Percentiles rank a stretch among this genome's conserved stretches.
Evolutionary conservation across 768 basidiomycete genomes (phyloP).

Genomic region (Calocybe gangraenosa): DNA sequence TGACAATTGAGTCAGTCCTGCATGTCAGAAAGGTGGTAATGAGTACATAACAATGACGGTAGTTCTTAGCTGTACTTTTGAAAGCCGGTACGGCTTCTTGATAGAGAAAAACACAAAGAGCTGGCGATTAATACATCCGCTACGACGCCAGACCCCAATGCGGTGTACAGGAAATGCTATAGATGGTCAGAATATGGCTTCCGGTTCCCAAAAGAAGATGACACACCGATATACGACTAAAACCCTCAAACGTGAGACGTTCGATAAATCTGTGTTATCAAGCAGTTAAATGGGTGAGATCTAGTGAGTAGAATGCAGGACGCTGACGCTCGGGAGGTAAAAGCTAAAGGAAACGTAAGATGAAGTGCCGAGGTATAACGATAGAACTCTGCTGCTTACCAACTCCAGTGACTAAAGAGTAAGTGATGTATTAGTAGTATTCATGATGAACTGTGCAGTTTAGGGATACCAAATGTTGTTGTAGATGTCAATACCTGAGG

Average conservation of each 20-base stretch:
- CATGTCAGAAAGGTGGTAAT: not conserved
- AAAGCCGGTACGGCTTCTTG: conserved; percentile 26
- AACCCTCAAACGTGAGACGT: conserved; percentile 20
- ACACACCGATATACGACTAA: conserved; percentile 25
- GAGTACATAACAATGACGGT: not conserved
- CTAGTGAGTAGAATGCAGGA: too few species aligned
- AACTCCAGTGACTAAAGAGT: conserved; percentile 14
- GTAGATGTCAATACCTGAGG: conserved; percentile 7
- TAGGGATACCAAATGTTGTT: conserved; percentile 16
- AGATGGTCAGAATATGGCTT: not conserved
- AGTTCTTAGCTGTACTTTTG: conserved; percentile 18
- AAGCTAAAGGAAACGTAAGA: conserved; percentile 15
- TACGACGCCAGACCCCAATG: conserved; percentile 30
- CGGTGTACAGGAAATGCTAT: conserved; percentile 28
- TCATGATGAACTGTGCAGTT: not conserved
- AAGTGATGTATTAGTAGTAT: not conserved
- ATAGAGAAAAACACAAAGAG: conserved; percentile 29
- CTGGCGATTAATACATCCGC: conserved; percentile 36
- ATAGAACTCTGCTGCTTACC: conserved; percentile 10
- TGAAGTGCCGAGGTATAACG: not conserved
- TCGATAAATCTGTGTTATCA: conserved; percentile 16
- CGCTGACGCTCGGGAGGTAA: conserved; percentile 25
- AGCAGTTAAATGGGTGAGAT: too few species aligned
- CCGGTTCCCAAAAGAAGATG: not conserved
- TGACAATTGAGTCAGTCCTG: conserved; percentile 43